Conservation (phyloP, 345 rosid species). For the Ailanthus altissimus region DNA sequence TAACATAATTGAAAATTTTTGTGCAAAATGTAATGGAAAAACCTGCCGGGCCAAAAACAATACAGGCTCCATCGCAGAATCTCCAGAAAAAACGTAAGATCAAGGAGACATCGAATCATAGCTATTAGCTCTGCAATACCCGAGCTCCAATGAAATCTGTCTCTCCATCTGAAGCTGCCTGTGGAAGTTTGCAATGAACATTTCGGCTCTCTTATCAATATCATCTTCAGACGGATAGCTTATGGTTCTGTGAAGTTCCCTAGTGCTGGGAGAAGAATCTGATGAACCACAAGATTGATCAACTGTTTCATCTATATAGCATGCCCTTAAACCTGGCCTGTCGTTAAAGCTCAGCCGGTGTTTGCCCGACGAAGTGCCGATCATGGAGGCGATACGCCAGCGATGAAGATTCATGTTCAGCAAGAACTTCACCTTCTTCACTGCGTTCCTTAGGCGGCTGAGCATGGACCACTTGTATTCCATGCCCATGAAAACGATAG, state of each 20-base stretch:
- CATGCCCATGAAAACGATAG: background rate
- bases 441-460: slow-evolving; percentile 59
- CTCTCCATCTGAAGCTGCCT: slow-evolving; percentile 80
- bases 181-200: slow-evolving; percentile 74
- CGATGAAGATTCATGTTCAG: slow-evolving; percentile 45
- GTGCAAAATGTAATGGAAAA: slow-evolving; percentile 1
- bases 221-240: slow-evolving; percentile 67
- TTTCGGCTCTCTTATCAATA: slow-evolving; percentile 66
- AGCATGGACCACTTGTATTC: slow-evolving; percentile 40
- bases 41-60: background rate
- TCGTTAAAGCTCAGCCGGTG: slow-evolving; percentile 60
- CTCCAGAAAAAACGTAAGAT: background rate
- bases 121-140: slow-evolving; percentile 42
- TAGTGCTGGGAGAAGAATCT: slow-evolving; percentile 27
- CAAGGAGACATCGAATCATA: slow-evolving; percentile 42
- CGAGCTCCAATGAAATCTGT: slow-evolving; percentile 73
- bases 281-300: background rate
- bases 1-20: background rate
- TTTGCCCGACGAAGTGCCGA: slow-evolving; percentile 37
- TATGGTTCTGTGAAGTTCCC: slow-evolving; percentile 42
- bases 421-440: slow-evolving; percentile 65
- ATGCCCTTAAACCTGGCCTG: slow-evolving; percentile 56
- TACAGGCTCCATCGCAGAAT: slow-evolving; percentile 5
- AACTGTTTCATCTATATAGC: slow-evolving; percentile 23
- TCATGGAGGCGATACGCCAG: slow-evolving; percentile 54